Percentiles rank a stretch among this genome's conserved stretches.
These are phyloP conservation scores for Lactarius tabidus DNA, from an alignment of 768 basidiomycete species.

Conservation along the genomic window DNA sequence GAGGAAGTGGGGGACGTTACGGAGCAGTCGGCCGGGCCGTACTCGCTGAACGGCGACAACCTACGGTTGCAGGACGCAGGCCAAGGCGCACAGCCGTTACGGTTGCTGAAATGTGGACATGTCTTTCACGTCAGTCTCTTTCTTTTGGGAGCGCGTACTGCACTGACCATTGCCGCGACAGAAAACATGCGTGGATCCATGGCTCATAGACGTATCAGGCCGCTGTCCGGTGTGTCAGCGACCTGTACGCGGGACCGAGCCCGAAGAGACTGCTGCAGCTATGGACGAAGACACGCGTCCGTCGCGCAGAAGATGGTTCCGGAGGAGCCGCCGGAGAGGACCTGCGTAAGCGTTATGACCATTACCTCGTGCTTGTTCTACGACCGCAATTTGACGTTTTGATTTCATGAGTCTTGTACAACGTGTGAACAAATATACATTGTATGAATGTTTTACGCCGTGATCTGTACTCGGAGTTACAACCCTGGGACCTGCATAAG, in stretches of 20 bases:
- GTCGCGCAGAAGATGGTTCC: constrained; percentile 24
- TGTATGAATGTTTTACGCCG: too few relatives aligned
- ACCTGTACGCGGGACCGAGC: constrained; percentile 52
- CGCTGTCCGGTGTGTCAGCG: constrained; percentile 86
- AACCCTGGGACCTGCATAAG: too few relatives aligned
- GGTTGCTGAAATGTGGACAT: constrained; percentile 76
- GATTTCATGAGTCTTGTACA: not conserved
- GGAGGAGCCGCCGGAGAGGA: constrained; percentile 18
- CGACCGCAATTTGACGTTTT: not conserved
- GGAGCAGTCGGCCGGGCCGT: not conserved
- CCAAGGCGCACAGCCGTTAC: constrained; percentile 69
- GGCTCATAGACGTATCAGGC: constrained; percentile 81
- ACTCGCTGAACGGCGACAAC: constrained; percentile 28
- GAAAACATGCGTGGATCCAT: constrained; percentile 89
- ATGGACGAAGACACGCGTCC: constrained; percentile 28
- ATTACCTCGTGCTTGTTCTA: not conserved
- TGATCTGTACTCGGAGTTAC: too few relatives aligned
- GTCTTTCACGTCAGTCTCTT: constrained; percentile 74
- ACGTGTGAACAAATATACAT: too few relatives aligned
- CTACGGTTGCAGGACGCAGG: constrained; percentile 67
- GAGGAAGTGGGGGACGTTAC: constrained; percentile 33
- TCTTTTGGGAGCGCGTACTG: not conserved
- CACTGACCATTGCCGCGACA: constrained; percentile 31
- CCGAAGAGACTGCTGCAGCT: constrained; percentile 34
- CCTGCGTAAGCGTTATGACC: not conserved